Evolutionary conservation across 352 stramenopile genomes (phyloP).

Genomic region (Globisporangium nunn): DNA sequence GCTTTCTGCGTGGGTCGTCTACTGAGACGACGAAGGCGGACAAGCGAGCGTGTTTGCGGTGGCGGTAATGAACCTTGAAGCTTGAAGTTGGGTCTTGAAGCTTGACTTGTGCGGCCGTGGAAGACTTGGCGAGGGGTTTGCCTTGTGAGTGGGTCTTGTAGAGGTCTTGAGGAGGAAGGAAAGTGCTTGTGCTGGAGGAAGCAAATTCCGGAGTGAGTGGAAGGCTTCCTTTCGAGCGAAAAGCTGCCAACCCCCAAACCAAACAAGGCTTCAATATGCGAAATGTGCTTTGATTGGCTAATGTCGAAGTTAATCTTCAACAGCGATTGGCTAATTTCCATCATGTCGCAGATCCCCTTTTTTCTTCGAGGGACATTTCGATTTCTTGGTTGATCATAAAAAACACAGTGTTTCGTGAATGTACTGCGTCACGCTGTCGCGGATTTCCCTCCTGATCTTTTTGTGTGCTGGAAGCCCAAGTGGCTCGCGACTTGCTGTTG

Average conservation of each 20-base stretch:
- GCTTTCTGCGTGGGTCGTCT: constrained; percentile 1
- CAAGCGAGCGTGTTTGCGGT: neutral
- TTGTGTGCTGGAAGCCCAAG: too few relatives aligned
- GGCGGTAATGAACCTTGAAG: neutral
- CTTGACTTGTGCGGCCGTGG: neutral
- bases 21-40: neutral
- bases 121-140: too few relatives aligned
- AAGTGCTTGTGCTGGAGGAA: constrained; percentile 9
- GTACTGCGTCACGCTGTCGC: too few relatives aligned
- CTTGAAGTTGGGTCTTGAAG: neutral
- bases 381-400: too few relatives aligned
- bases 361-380: too few relatives aligned
- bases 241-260: too few relatives aligned
- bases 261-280: neutral
- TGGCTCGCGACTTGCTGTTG: too few relatives aligned
- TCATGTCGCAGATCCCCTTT: neutral
- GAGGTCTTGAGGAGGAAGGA: neutral
- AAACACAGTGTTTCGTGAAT: too few relatives aligned
- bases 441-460: too few relatives aligned
- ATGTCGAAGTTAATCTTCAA: too few relatives aligned
- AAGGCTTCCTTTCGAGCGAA: too few relatives aligned
- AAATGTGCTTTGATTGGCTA: neutral
- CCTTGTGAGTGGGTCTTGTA: constrained; percentile 6
- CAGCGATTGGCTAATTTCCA: neutral
- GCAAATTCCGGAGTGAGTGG: constrained; percentile 17